These are phyloP conservation scores for Solanum hybrid DNA, from an alignment of 305 asterid species.

Conservation along the genomic window DNA sequence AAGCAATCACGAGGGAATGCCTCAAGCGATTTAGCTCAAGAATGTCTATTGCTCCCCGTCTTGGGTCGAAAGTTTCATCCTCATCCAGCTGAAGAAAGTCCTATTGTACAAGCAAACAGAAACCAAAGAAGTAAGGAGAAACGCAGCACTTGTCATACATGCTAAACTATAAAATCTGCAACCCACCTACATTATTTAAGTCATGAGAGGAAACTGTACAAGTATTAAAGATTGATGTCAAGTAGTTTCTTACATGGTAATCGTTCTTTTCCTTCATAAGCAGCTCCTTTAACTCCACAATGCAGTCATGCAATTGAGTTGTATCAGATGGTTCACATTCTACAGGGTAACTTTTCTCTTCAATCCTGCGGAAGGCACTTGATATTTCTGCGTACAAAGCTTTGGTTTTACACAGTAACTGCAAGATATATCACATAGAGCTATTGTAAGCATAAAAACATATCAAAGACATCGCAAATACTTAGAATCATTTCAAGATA, in stretches of 20 bases:
- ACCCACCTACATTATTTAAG: neutral
- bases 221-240: neutral
- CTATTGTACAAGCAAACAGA: conserved; percentile 23
- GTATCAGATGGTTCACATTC: conserved; percentile 39
- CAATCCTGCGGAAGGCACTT: conserved; percentile 40
- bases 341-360: conserved; percentile 32
- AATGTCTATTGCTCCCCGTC: conserved; percentile 39
- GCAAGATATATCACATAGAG: conserved; percentile 7
- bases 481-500: neutral
- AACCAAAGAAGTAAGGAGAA: neutral
- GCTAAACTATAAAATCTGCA: neutral
- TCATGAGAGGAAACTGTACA: conserved; percentile 2
- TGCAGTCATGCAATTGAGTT: conserved; percentile 37
- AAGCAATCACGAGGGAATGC: conserved; percentile 54
- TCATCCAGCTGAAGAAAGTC: conserved; percentile 35
- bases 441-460: neutral
- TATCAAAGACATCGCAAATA: neutral
- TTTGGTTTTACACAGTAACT: conserved; percentile 62
- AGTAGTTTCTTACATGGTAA: conserved; percentile 43
- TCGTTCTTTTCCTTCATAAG: conserved; percentile 40
- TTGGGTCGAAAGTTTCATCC: conserved; percentile 16
- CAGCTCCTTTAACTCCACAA: conserved; percentile 45
- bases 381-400: conserved; percentile 56
- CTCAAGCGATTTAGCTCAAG: conserved; percentile 72
- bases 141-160: neutral